Conservation (phyloP, 2,329 filamentous ascomycete genomes). For the Lecanicillium sp. region DNA sequence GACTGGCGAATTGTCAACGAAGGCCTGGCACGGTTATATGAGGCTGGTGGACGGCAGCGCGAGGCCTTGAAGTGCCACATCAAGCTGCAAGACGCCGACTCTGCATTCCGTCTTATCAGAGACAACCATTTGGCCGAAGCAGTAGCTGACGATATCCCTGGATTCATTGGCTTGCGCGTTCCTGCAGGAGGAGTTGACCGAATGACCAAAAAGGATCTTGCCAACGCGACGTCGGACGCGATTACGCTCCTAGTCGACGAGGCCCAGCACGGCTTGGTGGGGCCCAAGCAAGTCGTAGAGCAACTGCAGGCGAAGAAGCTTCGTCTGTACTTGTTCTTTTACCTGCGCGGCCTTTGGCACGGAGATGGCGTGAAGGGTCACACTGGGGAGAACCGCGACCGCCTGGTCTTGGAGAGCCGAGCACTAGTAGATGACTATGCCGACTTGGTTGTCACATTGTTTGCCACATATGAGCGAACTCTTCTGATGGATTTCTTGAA, state of each 20-base stretch:
- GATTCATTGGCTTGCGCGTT: constrained; percentile 82
- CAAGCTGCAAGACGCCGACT: constrained; percentile 83
- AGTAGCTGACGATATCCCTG: constrained; percentile 81
- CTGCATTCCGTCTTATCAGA: constrained; percentile 77
- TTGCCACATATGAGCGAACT: constrained; percentile 73
- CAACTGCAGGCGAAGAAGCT: constrained; percentile 66
- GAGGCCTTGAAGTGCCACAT: constrained; percentile 90
- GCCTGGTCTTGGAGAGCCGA: constrained; percentile 52
- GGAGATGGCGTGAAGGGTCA: constrained; percentile 59
- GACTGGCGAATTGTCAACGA: constrained; percentile 92
- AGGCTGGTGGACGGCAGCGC: constrained; percentile 71
- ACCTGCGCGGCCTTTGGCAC: constrained; percentile 79
- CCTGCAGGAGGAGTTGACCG: constrained; percentile 60
- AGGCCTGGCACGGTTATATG: constrained; percentile 75
- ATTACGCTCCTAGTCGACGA: constrained; percentile 85
- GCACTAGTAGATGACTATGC: constrained; percentile 79
- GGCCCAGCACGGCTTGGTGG: constrained; percentile 80
- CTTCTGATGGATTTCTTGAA: constrained; percentile 85
- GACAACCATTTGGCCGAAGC: constrained; percentile 88
- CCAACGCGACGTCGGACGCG: constrained; percentile 74
- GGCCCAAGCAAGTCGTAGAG: constrained; percentile 67
- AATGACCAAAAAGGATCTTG: constrained; percentile 64
- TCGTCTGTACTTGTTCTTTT: constrained; percentile 81
- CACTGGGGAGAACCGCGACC: constrained; percentile 47
- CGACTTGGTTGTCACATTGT: constrained; percentile 79